These are phyloP conservation scores for Laetiporus sulphureus DNA, from an alignment of 1,284 basidiomycete genomes.

Conservation along the genomic window DNA sequence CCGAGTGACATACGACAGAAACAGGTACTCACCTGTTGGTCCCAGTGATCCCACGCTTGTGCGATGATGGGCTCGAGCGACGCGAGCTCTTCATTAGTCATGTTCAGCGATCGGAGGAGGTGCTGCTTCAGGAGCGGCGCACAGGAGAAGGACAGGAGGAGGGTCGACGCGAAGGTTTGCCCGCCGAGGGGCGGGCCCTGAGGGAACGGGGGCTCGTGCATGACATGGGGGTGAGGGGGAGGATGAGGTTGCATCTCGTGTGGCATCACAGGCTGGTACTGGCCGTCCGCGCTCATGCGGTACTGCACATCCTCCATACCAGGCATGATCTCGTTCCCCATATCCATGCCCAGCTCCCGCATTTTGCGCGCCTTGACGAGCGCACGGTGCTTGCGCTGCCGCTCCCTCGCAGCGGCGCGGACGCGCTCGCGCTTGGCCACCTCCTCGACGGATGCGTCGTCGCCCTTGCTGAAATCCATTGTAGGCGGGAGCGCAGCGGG, in stretches of 20 bases:
- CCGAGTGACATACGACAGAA: conserved; percentile 2
- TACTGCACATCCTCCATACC: conserved; percentile 58
- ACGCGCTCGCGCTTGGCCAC: conserved; percentile 56
- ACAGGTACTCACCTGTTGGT: conserved; percentile 53
- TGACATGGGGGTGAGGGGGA: conserved; percentile 19
- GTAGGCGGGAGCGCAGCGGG: conserved; percentile 16
- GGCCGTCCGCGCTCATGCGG: conserved; percentile 47
- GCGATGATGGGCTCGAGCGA: conserved; percentile 72
- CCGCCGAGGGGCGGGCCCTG: conserved; percentile 40
- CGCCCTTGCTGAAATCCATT: conserved; percentile 24
- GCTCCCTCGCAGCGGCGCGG: conserved; percentile 63
- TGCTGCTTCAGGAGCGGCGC: conserved; percentile 67
- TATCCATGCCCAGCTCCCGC: conserved; percentile 69
- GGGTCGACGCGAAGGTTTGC: conserved; percentile 65
- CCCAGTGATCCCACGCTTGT: conserved; percentile 78
- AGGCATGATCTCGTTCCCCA: conserved; percentile 59
- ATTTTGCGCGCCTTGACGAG: conserved; percentile 72
- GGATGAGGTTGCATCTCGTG: conserved; percentile 37
- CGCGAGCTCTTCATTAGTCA: conserved; percentile 73
- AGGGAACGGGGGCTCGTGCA: conserved; percentile 31
- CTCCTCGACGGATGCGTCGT: conserved; percentile 56
- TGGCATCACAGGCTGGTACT: conserved; percentile 50
- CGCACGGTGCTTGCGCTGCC: conserved; percentile 72
- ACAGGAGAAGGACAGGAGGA: conserved; percentile 66
- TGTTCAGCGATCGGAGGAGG: conserved; percentile 58